Evolutionary conservation across 768 basidiomycete species (phyloP).

Genomic region (Mycena amicta): DNA sequence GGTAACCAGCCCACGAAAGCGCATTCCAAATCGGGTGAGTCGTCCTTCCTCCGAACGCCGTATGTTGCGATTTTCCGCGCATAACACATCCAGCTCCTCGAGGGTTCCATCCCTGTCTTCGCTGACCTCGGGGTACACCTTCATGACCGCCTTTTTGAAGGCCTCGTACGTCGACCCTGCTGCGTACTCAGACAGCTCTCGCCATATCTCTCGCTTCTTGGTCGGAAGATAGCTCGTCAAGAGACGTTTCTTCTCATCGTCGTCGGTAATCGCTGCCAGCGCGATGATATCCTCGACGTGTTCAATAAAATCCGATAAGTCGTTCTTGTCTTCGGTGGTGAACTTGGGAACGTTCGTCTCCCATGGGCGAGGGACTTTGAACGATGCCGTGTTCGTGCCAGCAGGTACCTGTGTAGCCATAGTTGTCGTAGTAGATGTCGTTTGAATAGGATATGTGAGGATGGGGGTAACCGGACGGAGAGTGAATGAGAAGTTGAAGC

Average conservation of each 20-base stretch:
- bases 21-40: conserved; percentile 10
- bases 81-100: neutral
- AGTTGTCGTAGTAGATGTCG: neutral
- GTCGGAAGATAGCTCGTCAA: neutral
- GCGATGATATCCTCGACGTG: conserved; percentile 7
- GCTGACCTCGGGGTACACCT: neutral
- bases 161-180: neutral
- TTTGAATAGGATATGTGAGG: neutral
- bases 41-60: conserved; percentile 2
- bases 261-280: neutral
- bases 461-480: neutral
- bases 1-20: neutral
- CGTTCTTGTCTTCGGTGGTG: neutral
- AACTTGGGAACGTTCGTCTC: conserved; percentile 5
- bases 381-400: neutral
- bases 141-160: conserved; percentile 3
- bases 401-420: neutral
- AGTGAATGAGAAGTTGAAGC: neutral
- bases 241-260: conserved; percentile 1
- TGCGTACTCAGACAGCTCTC: neutral
- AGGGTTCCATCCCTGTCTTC: conserved; percentile 1
- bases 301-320: conserved; percentile 6
- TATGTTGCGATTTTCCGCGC: conserved; percentile 4
- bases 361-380: conserved; percentile 5
- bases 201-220: neutral